Percentiles rank a stretch among this genome's conserved stretches.
Evolutionary conservation across 805 yeast genomes (phyloP).

Genomic region (Starmera amethionina): DNA sequence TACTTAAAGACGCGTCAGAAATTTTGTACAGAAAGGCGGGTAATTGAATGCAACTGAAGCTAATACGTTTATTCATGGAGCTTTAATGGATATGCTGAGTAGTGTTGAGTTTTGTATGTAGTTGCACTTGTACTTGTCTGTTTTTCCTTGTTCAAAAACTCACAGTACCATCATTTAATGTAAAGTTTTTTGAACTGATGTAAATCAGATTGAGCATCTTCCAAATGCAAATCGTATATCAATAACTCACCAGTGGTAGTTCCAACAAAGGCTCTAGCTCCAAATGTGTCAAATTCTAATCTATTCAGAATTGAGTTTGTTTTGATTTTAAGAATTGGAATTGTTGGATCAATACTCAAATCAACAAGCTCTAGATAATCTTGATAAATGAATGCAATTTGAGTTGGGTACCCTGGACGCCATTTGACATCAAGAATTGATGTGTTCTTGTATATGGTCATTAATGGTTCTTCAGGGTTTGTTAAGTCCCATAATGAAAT

Average conservation of each 20-base stretch:
- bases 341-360: constrained; percentile 16
- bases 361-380: constrained; percentile 23
- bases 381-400: constrained; percentile 21
- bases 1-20: too few relatives aligned
- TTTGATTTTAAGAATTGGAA: constrained; percentile 12
- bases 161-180: background rate
- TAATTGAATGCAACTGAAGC: too few relatives aligned
- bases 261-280: constrained; percentile 8
- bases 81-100: too few relatives aligned
- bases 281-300: constrained; percentile 10
- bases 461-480: constrained; percentile 8
- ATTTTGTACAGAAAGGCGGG: too few relatives aligned
- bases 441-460: constrained; percentile 15
- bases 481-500: constrained; percentile 18
- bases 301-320: constrained; percentile 6
- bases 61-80: too few relatives aligned
- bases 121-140: too few relatives aligned
- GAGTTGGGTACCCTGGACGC: constrained; percentile 17
- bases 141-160: too few relatives aligned
- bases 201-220: constrained; percentile 8
- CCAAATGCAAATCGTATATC: constrained; percentile 9
- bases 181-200: constrained; percentile 12
- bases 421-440: constrained; percentile 19
- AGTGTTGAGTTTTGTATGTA: too few relatives aligned
- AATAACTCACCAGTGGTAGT: constrained; percentile 8